Evolutionary conservation across 2,329 filamentous ascomycete genomes (phyloP), one percentile per base, ranked within the genome.

Genomic region (Penicillium psychrosexuale): DNA sequence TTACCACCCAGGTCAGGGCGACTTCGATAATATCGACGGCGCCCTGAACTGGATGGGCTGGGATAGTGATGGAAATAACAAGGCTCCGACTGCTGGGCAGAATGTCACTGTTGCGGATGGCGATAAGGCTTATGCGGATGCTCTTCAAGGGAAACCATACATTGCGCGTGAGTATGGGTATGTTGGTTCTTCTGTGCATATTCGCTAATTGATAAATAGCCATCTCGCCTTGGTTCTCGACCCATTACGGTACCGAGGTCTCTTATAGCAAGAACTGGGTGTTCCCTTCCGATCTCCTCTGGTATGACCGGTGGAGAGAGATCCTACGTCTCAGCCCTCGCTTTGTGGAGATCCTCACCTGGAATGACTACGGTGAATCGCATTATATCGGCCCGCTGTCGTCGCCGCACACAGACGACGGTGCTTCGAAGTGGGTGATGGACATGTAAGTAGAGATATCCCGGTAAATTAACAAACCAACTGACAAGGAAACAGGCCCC

Each of bases 321-420:
- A 73, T 81, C 24, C 58, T 81, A 9, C 60, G 65, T 12, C 63
- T 78, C 12, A 67, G 74, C 15, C 79, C 80, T 33, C 72, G 76
- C 7, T 81, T 80, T 56, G 67, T 83, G 8, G 72, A 78, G 57
- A 76, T 78, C 37, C 64, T 78, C 22, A 75, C 75, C 9, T 79
- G 76, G 77, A 78, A 79, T 46, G 77, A 84, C 63, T 83, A 79
- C 47, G 81, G 81, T 37, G 81, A 83, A 63, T 80, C 77, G 11
- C 81, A 84, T 60, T 82, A 83, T 61, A 73, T 82, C 17, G 79
- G 77, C 0, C 80, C 79, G 1, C 64, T 81, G 19, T 71, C 70
- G 13, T 78, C 74, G 8, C 70, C 71, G 7, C 69, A 69, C 51
- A 72, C 61, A 3, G 69, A 73, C 22, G 70, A 73, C 39, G 72